Evolutionary conservation across 306 rosid genomes (phyloP).

Genomic region (Acacia crassicarpa): DNA sequence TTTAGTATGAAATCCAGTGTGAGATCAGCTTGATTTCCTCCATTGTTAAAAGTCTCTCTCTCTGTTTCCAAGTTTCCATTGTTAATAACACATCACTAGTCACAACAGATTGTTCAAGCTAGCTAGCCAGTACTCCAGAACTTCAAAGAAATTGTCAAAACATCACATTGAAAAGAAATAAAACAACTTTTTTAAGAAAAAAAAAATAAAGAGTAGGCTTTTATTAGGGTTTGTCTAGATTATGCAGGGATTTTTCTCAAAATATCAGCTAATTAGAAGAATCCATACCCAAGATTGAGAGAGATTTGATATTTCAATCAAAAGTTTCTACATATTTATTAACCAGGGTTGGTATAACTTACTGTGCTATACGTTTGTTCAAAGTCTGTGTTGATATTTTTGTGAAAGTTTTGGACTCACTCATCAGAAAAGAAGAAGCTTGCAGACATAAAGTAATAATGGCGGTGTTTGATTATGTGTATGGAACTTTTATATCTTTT

Average conservation of each 20-base stretch:
- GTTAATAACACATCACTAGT: slow-evolving; percentile 54
- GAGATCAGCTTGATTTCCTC: slow-evolving; percentile 52
- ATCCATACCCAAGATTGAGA: slow-evolving; percentile 34
- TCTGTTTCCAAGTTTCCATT: slow-evolving; percentile 35
- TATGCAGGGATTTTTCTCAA: slow-evolving; percentile 24
- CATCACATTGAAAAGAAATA: slow-evolving; percentile 15
- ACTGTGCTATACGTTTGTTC: slow-evolving; percentile 37
- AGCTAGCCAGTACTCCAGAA: slow-evolving; percentile 29
- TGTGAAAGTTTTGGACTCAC: slow-evolving; percentile 47
- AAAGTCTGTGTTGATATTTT: slow-evolving; percentile 42
- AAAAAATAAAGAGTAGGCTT: neutral
- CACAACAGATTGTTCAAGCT: slow-evolving; percentile 25
- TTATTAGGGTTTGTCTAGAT: slow-evolving; percentile 63
- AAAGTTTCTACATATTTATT: slow-evolving; percentile 30
- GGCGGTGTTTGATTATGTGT: neutral
- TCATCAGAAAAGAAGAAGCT: neutral
- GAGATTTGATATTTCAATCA: no score
- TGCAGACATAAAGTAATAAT: neutral
- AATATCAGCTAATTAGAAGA: neutral
- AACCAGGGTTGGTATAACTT: slow-evolving; percentile 28
- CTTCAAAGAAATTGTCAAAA: slow-evolving; percentile 35
- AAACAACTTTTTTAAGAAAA: neutral
- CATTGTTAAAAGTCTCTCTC: slow-evolving; percentile 51
- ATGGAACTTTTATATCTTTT: neutral
- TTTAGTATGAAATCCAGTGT: slow-evolving; percentile 40